Percentiles rank a stretch among this genome's conserved stretches.
phyloP scores from a whole-genome alignment of 2,329 filamentous ascomycete genomes.

The Fusarium sp. region DNA sequence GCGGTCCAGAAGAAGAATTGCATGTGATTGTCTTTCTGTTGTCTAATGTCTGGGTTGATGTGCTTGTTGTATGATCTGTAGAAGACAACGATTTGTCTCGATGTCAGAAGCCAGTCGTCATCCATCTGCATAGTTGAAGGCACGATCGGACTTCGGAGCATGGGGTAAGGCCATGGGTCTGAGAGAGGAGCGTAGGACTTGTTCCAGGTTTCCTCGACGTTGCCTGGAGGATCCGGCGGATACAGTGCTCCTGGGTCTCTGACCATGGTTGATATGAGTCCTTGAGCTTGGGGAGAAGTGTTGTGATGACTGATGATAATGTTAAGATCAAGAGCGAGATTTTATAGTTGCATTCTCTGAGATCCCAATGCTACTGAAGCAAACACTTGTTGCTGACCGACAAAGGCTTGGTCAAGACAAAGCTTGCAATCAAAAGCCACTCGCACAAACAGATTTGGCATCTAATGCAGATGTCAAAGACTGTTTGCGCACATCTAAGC shows the following conservation, averaged over 20 bases:
- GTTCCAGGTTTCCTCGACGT: neutral
- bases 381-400: neutral
- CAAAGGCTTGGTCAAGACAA: neutral
- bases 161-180: slow-evolving; percentile 13
- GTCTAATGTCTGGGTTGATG: neutral
- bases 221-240: slow-evolving; percentile 1
- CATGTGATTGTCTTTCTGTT: slow-evolving; percentile 32
- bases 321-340: neutral
- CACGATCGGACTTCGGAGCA: slow-evolving; percentile 10
- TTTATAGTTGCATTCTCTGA: slow-evolving; percentile 2
- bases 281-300: neutral
- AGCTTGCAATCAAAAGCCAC: neutral
- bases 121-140: neutral
- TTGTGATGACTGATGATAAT: neutral
- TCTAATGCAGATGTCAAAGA: neutral
- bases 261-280: neutral
- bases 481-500: neutral
- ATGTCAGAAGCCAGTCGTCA: slow-evolving; percentile 5
- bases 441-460: neutral
- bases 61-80: neutral
- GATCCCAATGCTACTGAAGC: neutral
- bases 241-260: neutral
- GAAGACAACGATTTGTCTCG: neutral
- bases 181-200: neutral
- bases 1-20: slow-evolving; percentile 49